phyloP scores from a whole-genome alignment of 306 rosid genomes.

The Glycyrrhiza uralensis region DNA sequence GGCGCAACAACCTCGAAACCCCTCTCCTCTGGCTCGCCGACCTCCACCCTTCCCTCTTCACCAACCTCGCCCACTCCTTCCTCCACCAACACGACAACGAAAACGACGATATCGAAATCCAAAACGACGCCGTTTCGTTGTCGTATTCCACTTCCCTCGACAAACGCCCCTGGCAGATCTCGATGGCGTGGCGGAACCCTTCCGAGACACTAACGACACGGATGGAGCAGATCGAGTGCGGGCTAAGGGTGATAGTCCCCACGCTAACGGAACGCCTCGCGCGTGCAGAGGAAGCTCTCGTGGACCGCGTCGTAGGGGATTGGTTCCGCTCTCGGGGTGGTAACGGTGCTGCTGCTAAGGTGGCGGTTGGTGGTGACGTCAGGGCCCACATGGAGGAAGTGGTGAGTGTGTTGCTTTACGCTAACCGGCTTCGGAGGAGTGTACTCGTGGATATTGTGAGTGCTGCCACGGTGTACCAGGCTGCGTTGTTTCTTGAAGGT shows the following conservation, averaged over 20 bases:
- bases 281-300: conserved; percentile 40
- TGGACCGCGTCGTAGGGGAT: conserved; percentile 35
- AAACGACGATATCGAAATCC: not conserved
- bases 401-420: conserved; percentile 54
- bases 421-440: conserved; percentile 59
- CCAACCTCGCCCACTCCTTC: conserved; percentile 59
- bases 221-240: conserved; percentile 60
- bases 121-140: not conserved
- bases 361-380: conserved; percentile 34
- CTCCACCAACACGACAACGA: conserved; percentile 32
- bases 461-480: conserved; percentile 44
- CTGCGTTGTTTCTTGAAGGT: conserved; percentile 62
- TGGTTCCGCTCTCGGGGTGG: conserved; percentile 36
- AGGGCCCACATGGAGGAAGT: conserved; percentile 53
- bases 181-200: conserved; percentile 51
- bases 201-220: conserved; percentile 23
- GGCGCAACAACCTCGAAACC: conserved; percentile 63
- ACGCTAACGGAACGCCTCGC: conserved; percentile 35
- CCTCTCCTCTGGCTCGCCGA: conserved; percentile 82
- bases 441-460: conserved; percentile 59
- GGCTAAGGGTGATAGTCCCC: conserved; percentile 58
- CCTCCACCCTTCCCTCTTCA: conserved; percentile 73
- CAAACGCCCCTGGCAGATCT: conserved; percentile 55
- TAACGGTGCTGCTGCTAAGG: conserved; percentile 25
- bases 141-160: not conserved